Evolutionary conservation across 495 filamentous ascomycete species (phyloP), one percentile per base, ranked within the genome.

Genomic region (Aspergillus affinis): DNA sequence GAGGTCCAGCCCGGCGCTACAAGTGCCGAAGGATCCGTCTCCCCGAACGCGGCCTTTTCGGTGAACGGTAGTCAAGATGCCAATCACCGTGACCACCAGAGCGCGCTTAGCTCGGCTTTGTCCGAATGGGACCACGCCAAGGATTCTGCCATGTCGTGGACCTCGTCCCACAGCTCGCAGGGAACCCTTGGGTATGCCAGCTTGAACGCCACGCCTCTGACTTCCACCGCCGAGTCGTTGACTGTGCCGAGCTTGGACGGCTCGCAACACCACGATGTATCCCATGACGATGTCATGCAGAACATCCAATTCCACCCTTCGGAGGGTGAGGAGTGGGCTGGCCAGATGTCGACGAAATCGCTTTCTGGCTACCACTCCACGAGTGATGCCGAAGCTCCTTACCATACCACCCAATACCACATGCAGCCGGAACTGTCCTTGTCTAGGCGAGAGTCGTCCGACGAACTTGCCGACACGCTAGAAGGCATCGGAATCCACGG

Each of bases 401-500:
- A 73, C 64, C 63, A 65, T 52, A 63, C 69, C 49, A 69, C 74
- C 62, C 72, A 70, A 41, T 77, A 75, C 60, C 64, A 68, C 20
- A 61, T 78, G 62, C 75, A 74, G 41, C 67, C 72, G n/a, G 70
- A 75, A 44, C 66, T 70, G 21, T 63, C 72, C 8, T 54, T 75
- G 26, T 62, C 71, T 7, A 66, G 75, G 23, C 72, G 77, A 26
- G 72, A 69, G 57, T 81, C 78, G n/a, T 75, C 74, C 7, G 74
- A 74, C 60, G 71, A 77, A 18, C 69, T 81, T 32, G 66, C 74
- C 6, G 60, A 72, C 19, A 68, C 77, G 9, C 55, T 80, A 30
- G 70, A 75, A 51, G 70, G 72, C 8, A 75, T 81, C 58, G 78
- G 76, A 10, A 76, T 81, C 51, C 67, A 74, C 52, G 65, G 62